These are phyloP conservation scores for Aspergillus egyptiacus DNA, from an alignment of 495 filamentous ascomycete species.

Conservation along the genomic window DNA sequence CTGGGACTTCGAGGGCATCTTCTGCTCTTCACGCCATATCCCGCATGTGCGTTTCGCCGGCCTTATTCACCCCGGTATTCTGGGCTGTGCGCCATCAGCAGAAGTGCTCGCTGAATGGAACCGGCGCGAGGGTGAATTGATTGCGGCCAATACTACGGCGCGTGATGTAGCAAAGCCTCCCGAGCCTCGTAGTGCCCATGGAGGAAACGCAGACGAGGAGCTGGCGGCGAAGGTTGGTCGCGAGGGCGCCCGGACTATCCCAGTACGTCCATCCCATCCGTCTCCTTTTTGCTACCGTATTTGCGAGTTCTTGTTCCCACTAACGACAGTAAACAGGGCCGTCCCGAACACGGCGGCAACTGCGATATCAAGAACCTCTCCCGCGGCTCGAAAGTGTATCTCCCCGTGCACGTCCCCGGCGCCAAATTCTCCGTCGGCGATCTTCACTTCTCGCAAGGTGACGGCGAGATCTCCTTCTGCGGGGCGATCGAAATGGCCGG, in stretches of 20 bases:
- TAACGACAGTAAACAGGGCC: slow-evolving; percentile 26
- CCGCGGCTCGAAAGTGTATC: slow-evolving; percentile 79
- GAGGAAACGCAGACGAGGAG: slow-evolving; percentile 55
- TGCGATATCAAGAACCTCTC: slow-evolving; percentile 91
- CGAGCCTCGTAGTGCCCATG: slow-evolving; percentile 62
- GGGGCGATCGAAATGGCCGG: slow-evolving; percentile 98
- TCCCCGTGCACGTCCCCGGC: slow-evolving; percentile 78
- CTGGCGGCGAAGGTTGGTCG: slow-evolving; percentile 67
- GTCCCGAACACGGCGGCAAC: slow-evolving; percentile 56
- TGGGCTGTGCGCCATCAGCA: slow-evolving; percentile 80
- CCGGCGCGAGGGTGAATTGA: slow-evolving; percentile 70
- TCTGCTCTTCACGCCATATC: slow-evolving; percentile 85
- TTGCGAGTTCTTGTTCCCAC: not conserved
- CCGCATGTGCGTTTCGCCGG: slow-evolving; percentile 83
- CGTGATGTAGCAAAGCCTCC: slow-evolving; percentile 80
- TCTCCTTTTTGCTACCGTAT: not conserved
- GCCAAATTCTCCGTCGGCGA: slow-evolving; percentile 94
- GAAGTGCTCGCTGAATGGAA: slow-evolving; percentile 73
- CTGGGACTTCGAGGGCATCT: slow-evolving; percentile 97
- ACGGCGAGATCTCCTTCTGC: slow-evolving; percentile 94
- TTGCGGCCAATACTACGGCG: slow-evolving; percentile 56
- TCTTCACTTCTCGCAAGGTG: slow-evolving; percentile 83
- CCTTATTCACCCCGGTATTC: slow-evolving; percentile 91
- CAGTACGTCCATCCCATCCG: slow-evolving; percentile 41
- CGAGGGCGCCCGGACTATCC: slow-evolving; percentile 89